Conservation (phyloP, 129 eudicot genomes). For the Saposhnikovia divaricata region DNA sequence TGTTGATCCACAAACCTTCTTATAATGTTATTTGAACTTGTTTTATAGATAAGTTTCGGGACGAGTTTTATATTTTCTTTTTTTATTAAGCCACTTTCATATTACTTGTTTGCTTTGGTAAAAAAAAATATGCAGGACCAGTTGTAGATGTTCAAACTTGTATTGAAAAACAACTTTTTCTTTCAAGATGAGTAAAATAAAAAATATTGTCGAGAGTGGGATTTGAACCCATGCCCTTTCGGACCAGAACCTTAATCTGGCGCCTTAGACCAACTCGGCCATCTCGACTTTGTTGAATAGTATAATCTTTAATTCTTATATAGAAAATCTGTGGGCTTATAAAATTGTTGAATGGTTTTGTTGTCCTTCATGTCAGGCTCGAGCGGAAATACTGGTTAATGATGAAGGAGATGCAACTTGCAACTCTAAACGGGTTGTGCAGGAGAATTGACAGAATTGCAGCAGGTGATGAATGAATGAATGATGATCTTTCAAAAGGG, state of each 20-base stretch:
- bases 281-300: conserved; percentile 8
- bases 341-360: background rate
- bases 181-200: background rate
- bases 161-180: too few species aligned
- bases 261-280: conserved; percentile 92
- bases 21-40: too few species aligned
- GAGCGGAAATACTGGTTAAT: conserved; percentile 63
- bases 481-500: conserved; percentile 41
- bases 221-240: conserved; percentile 99
- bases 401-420: conserved; percentile 78
- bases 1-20: too few species aligned
- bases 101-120: too few species aligned
- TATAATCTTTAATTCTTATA: too few species aligned
- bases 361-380: conserved; percentile 38
- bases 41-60: too few species aligned
- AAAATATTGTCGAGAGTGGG: conserved; percentile 44
- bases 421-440: conserved; percentile 43
- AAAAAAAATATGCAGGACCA: too few species aligned
- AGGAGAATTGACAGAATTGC: conserved; percentile 35
- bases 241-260: conserved; percentile 99
- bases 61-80: too few species aligned
- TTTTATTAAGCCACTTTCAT: too few species aligned
- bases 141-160: background rate
- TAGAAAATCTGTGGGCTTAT: background rate
- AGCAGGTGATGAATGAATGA: conserved; percentile 19